phyloP scores from a whole-genome alignment of 441 rosid genomes.

The Erysimum cheiri region DNA sequence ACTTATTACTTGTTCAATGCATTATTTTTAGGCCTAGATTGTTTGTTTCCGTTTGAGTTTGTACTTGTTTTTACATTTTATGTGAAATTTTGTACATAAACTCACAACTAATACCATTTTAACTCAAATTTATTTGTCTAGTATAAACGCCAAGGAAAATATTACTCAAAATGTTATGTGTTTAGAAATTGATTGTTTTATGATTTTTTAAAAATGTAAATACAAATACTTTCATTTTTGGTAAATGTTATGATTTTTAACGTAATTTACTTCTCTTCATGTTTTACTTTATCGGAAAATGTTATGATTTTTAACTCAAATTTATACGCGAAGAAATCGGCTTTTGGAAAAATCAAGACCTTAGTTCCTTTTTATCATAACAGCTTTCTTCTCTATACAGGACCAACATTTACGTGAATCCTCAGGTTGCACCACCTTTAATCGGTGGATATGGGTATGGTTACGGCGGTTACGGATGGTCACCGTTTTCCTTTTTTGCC shows the following conservation, averaged over 20 bases:
- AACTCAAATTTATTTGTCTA: not conserved
- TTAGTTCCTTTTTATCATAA: constrained; percentile 3
- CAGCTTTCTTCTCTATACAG: constrained; percentile 45
- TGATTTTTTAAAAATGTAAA: not conserved
- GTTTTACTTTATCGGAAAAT: too few species aligned
- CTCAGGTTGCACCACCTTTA: constrained; percentile 84
- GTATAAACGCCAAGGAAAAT: not conserved
- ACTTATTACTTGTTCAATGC: not conserved
- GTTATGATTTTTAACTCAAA: too few species aligned
- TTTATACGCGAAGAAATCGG: not conserved
- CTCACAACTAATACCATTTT: too few species aligned
- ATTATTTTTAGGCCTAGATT: not conserved
- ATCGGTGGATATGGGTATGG: constrained; percentile 94
- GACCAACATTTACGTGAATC: constrained; percentile 90
- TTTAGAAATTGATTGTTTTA: not conserved
- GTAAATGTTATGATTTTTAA: too few species aligned
- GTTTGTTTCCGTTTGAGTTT: not conserved
- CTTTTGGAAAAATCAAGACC: not conserved
- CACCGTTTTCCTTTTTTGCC: constrained; percentile 86
- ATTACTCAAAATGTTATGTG: not conserved
- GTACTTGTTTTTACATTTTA: not conserved
- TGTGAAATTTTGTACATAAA: not conserved
- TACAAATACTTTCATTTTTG: too few species aligned
- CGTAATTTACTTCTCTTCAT: too few species aligned
- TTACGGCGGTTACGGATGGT: constrained; percentile 86